A percentile compares a stretch with the other conserved stretches of the same genome.
These are phyloP conservation scores for Vanrija humicola DNA, from an alignment of 1,284 basidiomycete genomes.

Conservation along the genomic window DNA sequence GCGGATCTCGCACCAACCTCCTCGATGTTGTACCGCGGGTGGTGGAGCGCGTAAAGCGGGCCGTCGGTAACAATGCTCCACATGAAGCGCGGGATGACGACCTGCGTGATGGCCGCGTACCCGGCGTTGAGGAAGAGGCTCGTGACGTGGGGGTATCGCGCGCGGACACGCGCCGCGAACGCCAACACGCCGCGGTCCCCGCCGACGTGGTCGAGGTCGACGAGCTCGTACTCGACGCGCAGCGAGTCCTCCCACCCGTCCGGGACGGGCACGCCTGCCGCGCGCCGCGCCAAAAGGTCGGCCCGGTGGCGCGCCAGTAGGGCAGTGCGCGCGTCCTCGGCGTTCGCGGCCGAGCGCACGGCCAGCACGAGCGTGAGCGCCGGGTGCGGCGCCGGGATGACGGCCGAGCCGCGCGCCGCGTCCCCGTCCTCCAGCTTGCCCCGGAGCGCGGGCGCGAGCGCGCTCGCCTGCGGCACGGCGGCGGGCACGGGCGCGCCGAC, in stretches of 20 bases:
- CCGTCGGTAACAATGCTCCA: constrained; percentile 56
- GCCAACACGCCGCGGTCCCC: constrained; percentile 60
- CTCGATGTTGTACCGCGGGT: constrained; percentile 64
- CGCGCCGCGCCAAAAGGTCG: constrained; percentile 49
- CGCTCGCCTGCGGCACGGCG: constrained; percentile 25
- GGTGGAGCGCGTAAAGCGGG: constrained; percentile 53
- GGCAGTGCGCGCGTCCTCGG: constrained; percentile 58
- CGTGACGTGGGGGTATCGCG: constrained; percentile 61
- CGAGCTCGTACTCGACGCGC: constrained; percentile 58
- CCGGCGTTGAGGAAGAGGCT: constrained; percentile 81
- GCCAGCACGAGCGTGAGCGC: constrained; percentile 76
- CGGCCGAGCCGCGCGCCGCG: not conserved
- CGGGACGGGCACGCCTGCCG: constrained; percentile 38
- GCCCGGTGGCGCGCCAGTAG: constrained; percentile 58
- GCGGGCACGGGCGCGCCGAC: constrained; percentile 25
- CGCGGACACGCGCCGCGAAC: constrained; percentile 59
- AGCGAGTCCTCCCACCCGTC: constrained; percentile 61
- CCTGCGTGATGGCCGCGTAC: constrained; percentile 55
- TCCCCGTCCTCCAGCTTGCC: constrained; percentile 16
- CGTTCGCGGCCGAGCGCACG: constrained; percentile 66
- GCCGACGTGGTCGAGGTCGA: constrained; percentile 60
- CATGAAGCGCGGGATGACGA: constrained; percentile 57
- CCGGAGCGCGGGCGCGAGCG: constrained; percentile 23
- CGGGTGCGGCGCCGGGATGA: constrained; percentile 41
- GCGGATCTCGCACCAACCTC: constrained; percentile 59